phyloP scores from a whole-genome alignment of 2,329 filamentous ascomycete genomes.

The Penicillium polonicum region DNA sequence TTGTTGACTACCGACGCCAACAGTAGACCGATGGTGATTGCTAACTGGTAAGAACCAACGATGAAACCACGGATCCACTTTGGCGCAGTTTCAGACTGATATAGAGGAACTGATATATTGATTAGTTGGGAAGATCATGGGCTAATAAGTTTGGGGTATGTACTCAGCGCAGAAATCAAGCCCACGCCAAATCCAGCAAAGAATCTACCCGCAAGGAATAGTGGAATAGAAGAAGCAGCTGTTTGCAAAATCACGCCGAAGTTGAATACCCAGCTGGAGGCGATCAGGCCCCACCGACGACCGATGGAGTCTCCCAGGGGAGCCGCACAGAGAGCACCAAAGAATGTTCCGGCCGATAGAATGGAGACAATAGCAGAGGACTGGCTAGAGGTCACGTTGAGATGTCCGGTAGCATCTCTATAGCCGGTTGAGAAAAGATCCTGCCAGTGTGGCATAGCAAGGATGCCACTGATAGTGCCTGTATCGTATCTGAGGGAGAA shows the following conservation, averaged over 20 bases:
- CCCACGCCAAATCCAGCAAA: constrained; percentile 62
- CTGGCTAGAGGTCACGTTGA: constrained; percentile 40
- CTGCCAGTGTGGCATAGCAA: neutral
- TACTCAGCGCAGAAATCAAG: constrained; percentile 62
- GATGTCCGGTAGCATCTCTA: neutral
- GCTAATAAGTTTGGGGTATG: neutral
- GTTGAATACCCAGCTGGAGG: constrained; percentile 35
- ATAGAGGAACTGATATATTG: constrained; percentile 48
- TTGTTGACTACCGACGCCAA: constrained; percentile 73
- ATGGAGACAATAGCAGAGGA: constrained; percentile 26
- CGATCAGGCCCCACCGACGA: constrained; percentile 44
- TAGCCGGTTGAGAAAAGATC: neutral
- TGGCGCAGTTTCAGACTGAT: constrained; percentile 77
- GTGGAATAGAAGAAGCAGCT: constrained; percentile 31
- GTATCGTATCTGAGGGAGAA: neutral
- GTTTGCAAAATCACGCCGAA: constrained; percentile 39
- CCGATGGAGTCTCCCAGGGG: constrained; percentile 38
- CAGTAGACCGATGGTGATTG: constrained; percentile 73
- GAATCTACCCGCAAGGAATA: constrained; percentile 52
- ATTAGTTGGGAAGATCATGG: neutral
- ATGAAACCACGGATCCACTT: constrained; percentile 73
- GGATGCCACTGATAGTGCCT: neutral
- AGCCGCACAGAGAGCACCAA: constrained; percentile 54
- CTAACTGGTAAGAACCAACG: constrained; percentile 77
- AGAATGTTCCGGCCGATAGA: constrained; percentile 67